Conservation (phyloP, 2,329 filamentous ascomycete genomes). For the Aspergillus sp. region DNA sequence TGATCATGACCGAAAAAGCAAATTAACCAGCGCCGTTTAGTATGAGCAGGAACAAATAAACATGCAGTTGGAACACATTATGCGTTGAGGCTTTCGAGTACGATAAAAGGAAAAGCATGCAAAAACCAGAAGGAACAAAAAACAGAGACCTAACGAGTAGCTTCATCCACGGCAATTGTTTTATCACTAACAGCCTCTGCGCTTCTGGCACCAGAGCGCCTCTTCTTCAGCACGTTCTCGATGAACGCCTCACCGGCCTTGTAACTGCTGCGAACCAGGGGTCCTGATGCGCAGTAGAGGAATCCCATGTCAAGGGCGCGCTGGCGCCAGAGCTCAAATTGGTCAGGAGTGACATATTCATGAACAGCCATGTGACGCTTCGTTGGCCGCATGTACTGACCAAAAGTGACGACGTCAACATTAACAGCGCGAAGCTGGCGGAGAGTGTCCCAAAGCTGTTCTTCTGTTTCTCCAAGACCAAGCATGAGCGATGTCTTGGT, state of each 20-base stretch:
- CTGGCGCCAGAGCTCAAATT: constrained; percentile 86
- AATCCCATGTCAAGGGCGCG: constrained; percentile 92
- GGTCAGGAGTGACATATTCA: constrained; percentile 84
- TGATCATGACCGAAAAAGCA: neutral
- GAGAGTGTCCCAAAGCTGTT: constrained; percentile 73
- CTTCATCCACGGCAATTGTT: constrained; percentile 19
- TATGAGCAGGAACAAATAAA: neutral
- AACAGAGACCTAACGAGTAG: constrained; percentile 16
- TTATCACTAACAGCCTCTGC: constrained; percentile 21
- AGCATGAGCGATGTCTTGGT: constrained; percentile 99
- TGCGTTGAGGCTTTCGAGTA: neutral
- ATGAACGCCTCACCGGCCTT: constrained; percentile 98
- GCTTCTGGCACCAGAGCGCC: constrained; percentile 33
- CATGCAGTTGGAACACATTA: neutral
- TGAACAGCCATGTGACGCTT: constrained; percentile 97
- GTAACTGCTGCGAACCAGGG: constrained; percentile 88
- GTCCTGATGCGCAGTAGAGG: constrained; percentile 90
- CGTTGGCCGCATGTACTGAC: constrained; percentile 99
- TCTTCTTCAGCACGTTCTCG: constrained; percentile 91
- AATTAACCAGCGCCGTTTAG: neutral
- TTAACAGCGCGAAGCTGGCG: constrained; percentile 69
- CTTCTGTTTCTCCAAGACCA: constrained; percentile 84
- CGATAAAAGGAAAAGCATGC: neutral
- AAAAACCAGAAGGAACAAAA: neutral
- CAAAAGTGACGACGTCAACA: constrained; percentile 95